Base-by-base conservation (phyloP, 2,329 filamentous ascomycete species). In the Ambrosiella xylebori region DNA sequence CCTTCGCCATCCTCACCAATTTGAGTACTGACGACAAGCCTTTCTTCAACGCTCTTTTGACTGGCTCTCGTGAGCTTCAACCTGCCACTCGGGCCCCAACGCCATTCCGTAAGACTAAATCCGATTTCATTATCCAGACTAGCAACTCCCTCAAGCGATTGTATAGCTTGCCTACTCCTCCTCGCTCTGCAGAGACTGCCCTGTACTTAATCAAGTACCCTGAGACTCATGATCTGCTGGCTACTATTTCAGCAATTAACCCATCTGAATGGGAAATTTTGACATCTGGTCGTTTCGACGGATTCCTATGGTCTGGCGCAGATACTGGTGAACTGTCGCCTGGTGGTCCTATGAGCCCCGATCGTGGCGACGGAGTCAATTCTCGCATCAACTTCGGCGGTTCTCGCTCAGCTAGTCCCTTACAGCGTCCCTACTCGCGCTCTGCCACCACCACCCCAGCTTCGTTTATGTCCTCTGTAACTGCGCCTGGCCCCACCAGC, bases 191-290 rank as follows among this genome's bases (percentile, higher is more conserved):
- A 15, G 89, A 96, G 68, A 82, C 84, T 5, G 87, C 86, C 11
- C 82, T 93, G 64, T 96, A 88, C 67, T 79, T 97, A 53, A 78
- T 96, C 62, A 88, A 85, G 68, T 85, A 96, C 67, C 82, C 84
- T 0, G 75, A 80, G 11, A 80, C 93, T 54, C 91, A 97, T 68
- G 85, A 93, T 65, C 81, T 95, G 38, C 80, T 97, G 2, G 83
- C 88, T 45, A 95, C 91, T 0, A 77, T 96, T 54, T 84, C 86
- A 40, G 88, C 90, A 56, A 93, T 97, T 64, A 93, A 85, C 66
- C 80, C 83, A 52, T 86, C 87, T n/a, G 91, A 97, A 69, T 97
- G 91, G 91, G 91, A 96, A 62, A 95, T 97, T 58, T 76, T 97
- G 11, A 88, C 85, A 3, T 96, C 91, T 0, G 91, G 91, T 36